These are phyloP conservation scores for Hemileccinum impolitum DNA, from an alignment of 768 basidiomycete genomes.

Conservation along the genomic window DNA sequence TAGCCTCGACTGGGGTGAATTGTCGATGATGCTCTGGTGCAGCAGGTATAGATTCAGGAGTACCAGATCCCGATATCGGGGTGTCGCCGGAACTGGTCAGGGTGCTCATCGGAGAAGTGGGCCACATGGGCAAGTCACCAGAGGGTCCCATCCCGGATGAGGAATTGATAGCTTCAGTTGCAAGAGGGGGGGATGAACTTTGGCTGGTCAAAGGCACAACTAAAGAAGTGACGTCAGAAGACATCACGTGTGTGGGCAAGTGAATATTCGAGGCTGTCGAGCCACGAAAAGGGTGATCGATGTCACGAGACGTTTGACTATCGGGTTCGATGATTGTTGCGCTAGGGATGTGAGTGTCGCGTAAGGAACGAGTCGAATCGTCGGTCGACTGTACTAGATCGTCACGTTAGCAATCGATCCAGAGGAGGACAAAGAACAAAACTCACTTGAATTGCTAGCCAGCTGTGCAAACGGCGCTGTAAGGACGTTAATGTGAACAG, in stretches of 20 bases:
- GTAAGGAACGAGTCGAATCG: neutral
- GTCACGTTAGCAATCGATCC: constrained; percentile 5
- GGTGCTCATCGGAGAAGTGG: neutral
- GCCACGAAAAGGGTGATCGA: too few relatives aligned
- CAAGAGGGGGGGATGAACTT: neutral
- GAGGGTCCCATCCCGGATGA: neutral
- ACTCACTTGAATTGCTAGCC: constrained; percentile 7
- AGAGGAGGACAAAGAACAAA: neutral
- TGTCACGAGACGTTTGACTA: neutral
- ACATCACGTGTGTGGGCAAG: neutral
- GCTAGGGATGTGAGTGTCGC: neutral
- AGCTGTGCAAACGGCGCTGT: constrained; percentile 1
- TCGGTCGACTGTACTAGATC: constrained; percentile 4
- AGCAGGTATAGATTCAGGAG: neutral
- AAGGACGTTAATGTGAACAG: neutral
- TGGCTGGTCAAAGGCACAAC: neutral
- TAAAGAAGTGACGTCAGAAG: neutral
- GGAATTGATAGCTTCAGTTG: neutral
- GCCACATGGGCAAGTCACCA: neutral
- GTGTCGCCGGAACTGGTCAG: neutral
- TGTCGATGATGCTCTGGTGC: neutral
- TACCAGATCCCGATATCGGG: neutral
- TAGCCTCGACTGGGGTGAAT: neutral
- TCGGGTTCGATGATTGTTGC: neutral
- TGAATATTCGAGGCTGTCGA: neutral